These are phyloP conservation scores for Circinella minor DNA, from an alignment of 371 early-diverging fungal genomes.

Conservation along the genomic window DNA sequence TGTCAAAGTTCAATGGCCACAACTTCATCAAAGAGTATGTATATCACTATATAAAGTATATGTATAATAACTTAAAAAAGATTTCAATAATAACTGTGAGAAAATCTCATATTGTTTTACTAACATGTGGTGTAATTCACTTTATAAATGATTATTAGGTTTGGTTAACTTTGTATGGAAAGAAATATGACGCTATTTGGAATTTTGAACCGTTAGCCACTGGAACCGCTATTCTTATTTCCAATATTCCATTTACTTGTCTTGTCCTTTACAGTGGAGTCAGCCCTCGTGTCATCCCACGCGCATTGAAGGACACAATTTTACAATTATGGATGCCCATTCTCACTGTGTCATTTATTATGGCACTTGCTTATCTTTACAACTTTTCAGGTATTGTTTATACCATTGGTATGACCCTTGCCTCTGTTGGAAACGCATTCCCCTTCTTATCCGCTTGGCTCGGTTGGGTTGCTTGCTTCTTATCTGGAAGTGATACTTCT, in stretches of 20 bases:
- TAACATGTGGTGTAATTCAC: not conserved
- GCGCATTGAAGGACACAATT: slow-evolving; percentile 31
- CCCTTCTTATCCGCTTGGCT: slow-evolving; percentile 59
- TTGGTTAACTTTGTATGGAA: slow-evolving; percentile 47
- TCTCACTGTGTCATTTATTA: slow-evolving; percentile 54
- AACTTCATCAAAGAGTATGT: slow-evolving; percentile 37
- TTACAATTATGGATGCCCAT: slow-evolving; percentile 42
- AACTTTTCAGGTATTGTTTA: slow-evolving; percentile 59
- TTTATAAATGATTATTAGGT: slow-evolving; percentile 6
- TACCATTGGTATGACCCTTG: slow-evolving; percentile 47
- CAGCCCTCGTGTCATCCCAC: slow-evolving; percentile 32
- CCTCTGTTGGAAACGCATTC: slow-evolving; percentile 52
- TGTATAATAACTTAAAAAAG: too few relatives aligned
- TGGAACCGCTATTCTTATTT: slow-evolving; percentile 50
- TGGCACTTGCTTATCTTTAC: slow-evolving; percentile 55
- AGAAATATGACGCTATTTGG: slow-evolving; percentile 50
- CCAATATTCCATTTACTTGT: slow-evolving; percentile 32
- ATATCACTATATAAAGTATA: too few relatives aligned
- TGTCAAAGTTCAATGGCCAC: slow-evolving; percentile 42
- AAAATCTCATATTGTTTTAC: too few relatives aligned
- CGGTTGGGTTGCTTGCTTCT: slow-evolving; percentile 57
- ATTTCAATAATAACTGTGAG: too few relatives aligned
- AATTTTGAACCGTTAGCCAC: slow-evolving; percentile 56
- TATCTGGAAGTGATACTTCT: slow-evolving; percentile 57
- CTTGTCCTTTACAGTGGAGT: slow-evolving; percentile 42